phyloP scores from a whole-genome alignment of 2,329 filamentous ascomycete species.

The Parastagonospora nodorum region DNA sequence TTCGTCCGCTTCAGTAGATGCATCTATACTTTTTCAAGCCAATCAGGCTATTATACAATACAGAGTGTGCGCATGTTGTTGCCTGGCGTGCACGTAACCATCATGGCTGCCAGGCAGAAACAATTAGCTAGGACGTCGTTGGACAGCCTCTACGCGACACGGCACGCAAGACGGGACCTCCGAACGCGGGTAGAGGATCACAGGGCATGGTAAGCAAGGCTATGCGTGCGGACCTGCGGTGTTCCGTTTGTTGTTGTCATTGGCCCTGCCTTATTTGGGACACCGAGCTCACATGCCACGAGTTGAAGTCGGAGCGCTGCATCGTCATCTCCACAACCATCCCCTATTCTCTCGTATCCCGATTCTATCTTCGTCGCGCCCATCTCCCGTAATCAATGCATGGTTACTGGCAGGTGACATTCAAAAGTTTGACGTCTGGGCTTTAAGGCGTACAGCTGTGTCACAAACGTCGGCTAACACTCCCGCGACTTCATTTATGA shows the following conservation, averaged over 20 bases:
- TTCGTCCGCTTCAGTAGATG: background rate
- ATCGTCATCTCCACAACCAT: background rate
- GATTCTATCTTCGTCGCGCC: background rate
- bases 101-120: constrained; percentile 34
- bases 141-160: constrained; percentile 23
- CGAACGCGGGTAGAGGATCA: constrained; percentile 18
- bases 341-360: background rate
- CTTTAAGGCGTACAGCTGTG: background rate
- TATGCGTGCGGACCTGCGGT: background rate
- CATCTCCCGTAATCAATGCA: background rate
- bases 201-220: constrained; percentile 6
- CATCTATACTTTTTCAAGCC: too few species aligned
- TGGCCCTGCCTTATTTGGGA: background rate
- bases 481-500: too few species aligned
- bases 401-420: background rate
- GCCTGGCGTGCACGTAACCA: constrained; percentile 8
- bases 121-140: constrained; percentile 32
- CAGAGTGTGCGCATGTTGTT: constrained; percentile 12
- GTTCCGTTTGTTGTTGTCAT: background rate
- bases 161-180: constrained; percentile 24
- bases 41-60: background rate
- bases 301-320: background rate
- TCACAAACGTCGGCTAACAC: too few species aligned
- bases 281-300: background rate
- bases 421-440: background rate